These are phyloP conservation scores for Smittium culicis DNA, from an alignment of 371 early-diverging fungal species.

Conservation along the genomic window DNA sequence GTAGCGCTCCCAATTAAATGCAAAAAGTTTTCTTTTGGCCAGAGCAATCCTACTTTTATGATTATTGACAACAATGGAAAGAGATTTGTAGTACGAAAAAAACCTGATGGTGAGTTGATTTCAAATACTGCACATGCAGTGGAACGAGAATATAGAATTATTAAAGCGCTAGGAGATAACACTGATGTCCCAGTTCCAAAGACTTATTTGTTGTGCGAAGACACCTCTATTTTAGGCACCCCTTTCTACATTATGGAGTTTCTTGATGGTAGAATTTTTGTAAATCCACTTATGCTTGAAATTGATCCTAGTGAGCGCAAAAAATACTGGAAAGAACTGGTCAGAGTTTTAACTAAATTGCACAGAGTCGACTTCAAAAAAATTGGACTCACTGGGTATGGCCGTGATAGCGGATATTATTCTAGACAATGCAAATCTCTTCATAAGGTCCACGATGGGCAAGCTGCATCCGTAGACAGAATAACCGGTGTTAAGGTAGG, in stretches of 20 bases:
- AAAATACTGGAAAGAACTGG: constrained; percentile 31
- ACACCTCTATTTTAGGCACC: constrained; percentile 61
- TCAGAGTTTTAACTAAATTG: constrained; percentile 62
- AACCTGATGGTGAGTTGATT: constrained; percentile 73
- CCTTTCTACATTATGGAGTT: constrained; percentile 91
- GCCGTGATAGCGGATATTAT: constrained; percentile 56
- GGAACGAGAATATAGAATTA: constrained; percentile 74
- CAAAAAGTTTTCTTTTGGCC: constrained; percentile 74
- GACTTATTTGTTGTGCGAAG: constrained; percentile 70
- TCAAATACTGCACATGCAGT: constrained; percentile 81
- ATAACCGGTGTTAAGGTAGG: constrained; percentile 42
- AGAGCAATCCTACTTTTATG: constrained; percentile 83
- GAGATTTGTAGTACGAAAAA: constrained; percentile 74
- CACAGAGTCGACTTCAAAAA: constrained; percentile 52
- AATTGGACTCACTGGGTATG: constrained; percentile 59
- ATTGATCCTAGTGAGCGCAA: constrained; percentile 42
- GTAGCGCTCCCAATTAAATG: constrained; percentile 50
- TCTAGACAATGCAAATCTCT: constrained; percentile 63
- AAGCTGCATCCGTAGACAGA: constrained; percentile 47
- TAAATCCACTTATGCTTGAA: constrained; percentile 41
- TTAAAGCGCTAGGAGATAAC: constrained; percentile 52
- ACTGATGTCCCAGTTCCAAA: constrained; percentile 78
- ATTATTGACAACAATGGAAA: constrained; percentile 35
- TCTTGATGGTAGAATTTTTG: constrained; percentile 70
- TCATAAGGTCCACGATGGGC: constrained; percentile 46